phyloP scores from a whole-genome alignment of 768 basidiomycete genomes.

The Trametes meyenii region DNA sequence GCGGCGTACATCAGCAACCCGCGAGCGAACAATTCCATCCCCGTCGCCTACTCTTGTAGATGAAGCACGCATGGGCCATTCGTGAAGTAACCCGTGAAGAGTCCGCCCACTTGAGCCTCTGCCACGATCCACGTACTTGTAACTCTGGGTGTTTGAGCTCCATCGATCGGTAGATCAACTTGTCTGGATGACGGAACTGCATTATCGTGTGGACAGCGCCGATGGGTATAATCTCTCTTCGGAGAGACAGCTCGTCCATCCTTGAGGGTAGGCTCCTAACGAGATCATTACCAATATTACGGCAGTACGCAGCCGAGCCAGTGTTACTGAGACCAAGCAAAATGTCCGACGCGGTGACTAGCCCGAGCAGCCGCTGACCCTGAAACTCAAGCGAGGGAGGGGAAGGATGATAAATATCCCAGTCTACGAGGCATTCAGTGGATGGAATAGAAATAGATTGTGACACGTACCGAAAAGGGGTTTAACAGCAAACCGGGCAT shows the following conservation, averaged over 20 bases:
- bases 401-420: conserved; percentile 31
- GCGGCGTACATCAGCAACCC: background rate
- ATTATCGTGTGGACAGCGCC: background rate
- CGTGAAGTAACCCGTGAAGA: conserved; percentile 33
- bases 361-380: conserved; percentile 30
- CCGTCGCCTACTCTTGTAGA: conserved; percentile 25
- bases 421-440: conserved; percentile 21
- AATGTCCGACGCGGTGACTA: conserved; percentile 31
- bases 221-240: conserved; percentile 1
- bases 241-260: conserved; percentile 6
- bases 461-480: conserved; percentile 16
- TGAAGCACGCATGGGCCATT: conserved; percentile 28
- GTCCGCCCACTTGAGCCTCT: conserved; percentile 34
- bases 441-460: background rate
- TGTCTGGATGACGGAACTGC: conserved; percentile 23
- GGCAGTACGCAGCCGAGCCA: conserved; percentile 34
- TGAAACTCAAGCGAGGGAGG: conserved; percentile 32
- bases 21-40: background rate
- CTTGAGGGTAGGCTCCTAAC: conserved; percentile 1
- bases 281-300: conserved; percentile 21
- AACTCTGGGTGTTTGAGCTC: conserved; percentile 12
- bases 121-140: conserved; percentile 43
- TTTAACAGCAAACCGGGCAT: conserved; percentile 22
- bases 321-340: conserved; percentile 40
- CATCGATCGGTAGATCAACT: conserved; percentile 9